Percentiles rank a stretch among this genome's conserved stretches.
Evolutionary conservation across 2,329 filamentous ascomycete genomes (phyloP).

Genomic region (Hymenoscyphus salicellus): DNA sequence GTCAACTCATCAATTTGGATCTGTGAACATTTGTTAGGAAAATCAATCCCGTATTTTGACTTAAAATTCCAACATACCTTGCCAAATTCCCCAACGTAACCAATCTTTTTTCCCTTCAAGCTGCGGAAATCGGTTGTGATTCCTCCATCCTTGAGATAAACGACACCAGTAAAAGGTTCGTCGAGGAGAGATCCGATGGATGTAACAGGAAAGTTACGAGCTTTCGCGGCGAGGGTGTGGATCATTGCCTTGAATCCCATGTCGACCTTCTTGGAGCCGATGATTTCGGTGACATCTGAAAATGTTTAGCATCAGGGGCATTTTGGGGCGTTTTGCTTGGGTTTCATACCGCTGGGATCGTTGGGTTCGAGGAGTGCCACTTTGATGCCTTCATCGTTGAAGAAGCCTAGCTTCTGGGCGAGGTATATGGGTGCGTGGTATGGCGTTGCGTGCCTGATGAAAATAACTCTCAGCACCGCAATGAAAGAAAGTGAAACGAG

Average conservation of each 20-base stretch:
- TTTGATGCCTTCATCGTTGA: conserved; percentile 72
- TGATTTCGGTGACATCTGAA: conserved; percentile 74
- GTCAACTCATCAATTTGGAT: conserved; percentile 82
- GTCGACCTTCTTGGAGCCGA: conserved; percentile 72
- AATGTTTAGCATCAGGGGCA: no score
- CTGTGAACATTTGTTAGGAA: conserved; percentile 36
- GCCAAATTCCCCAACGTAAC: conserved; percentile 74
- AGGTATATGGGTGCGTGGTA: conserved; percentile 68
- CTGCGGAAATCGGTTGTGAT: conserved; percentile 74
- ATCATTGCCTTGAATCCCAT: conserved; percentile 84
- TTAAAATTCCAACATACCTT: conserved; percentile 43
- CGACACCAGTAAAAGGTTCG: conserved; percentile 75
- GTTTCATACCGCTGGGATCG: conserved; percentile 62
- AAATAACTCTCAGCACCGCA: no score
- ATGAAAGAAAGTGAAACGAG: no score
- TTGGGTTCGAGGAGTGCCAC: conserved; percentile 75
- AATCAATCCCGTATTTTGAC: neutral
- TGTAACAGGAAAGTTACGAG: conserved; percentile 68
- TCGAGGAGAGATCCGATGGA: conserved; percentile 74
- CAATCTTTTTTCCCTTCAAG: conserved; percentile 72
- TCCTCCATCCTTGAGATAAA: conserved; percentile 71
- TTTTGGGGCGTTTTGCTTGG: no score
- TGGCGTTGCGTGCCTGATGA: no score
- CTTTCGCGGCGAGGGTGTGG: conserved; percentile 74
- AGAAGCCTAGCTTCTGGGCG: conserved; percentile 72